phyloP scores from a whole-genome alignment of 2,329 filamentous ascomycete genomes.

The Fusarium nematophilum region DNA sequence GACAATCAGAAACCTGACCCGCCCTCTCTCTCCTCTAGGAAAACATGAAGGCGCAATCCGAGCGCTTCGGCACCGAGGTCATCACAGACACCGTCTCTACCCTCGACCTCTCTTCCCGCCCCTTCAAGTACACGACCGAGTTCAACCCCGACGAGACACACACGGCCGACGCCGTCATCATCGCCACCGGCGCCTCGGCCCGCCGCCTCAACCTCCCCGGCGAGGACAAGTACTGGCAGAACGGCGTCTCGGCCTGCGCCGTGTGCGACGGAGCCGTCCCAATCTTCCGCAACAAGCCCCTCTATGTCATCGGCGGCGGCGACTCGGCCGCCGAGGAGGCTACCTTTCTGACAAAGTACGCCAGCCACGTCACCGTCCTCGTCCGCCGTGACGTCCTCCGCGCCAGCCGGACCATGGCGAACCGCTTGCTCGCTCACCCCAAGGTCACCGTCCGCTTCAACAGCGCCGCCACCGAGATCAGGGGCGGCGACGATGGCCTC shows the following conservation, averaged over 20 bases:
- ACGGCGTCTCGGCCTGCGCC: conserved; percentile 94
- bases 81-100: conserved; percentile 91
- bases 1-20: conserved; percentile 9
- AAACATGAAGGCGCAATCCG: conserved; percentile 90
- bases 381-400: conserved; percentile 89
- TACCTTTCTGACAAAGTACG: conserved; percentile 97
- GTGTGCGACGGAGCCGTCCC: conserved; percentile 97
- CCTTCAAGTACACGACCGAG: conserved; percentile 95
- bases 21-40: conserved; percentile 72
- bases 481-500: conserved; percentile 84
- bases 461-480: conserved; percentile 82
- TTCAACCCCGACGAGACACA: conserved; percentile 84
- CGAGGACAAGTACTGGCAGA: conserved; percentile 97
- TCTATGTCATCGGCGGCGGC: conserved; percentile 95
- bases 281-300: conserved; percentile 95
- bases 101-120: conserved; percentile 84
- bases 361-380: conserved; percentile 91
- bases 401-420: conserved; percentile 92
- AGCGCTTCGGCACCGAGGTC: conserved; percentile 92
- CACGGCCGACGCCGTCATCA: conserved; percentile 92
- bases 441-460: conserved; percentile 95
- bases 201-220: conserved; percentile 84
- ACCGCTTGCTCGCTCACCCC: conserved; percentile 81
- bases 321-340: conserved; percentile 98
- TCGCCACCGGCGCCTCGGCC: conserved; percentile 95